phyloP scores from a whole-genome alignment of 2,329 filamentous ascomycete species.

The Xylaria hypoxylon region DNA sequence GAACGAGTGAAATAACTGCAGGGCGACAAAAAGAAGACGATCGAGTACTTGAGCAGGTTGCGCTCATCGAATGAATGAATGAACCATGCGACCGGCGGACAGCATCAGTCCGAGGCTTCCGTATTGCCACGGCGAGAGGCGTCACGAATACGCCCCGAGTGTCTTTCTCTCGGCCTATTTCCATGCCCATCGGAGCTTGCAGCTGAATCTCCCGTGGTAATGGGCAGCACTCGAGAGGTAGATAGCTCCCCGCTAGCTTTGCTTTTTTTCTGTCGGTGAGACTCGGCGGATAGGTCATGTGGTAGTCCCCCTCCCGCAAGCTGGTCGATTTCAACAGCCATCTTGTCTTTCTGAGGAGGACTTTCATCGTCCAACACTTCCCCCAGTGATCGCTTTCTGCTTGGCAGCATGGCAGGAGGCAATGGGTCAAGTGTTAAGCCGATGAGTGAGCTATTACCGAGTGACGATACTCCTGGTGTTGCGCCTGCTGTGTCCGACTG shows the following conservation, averaged over 20 bases:
- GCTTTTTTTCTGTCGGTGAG: slow-evolving; percentile 25
- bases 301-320: slow-evolving; percentile 30
- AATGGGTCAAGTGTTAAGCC: slow-evolving; percentile 41
- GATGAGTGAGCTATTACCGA: slow-evolving; percentile 32
- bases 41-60: not conserved
- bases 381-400: slow-evolving; percentile 42
- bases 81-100: not conserved
- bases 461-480: slow-evolving; percentile 21
- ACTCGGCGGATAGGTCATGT: not conserved
- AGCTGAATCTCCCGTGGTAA: not conserved
- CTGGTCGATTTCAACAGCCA: slow-evolving; percentile 48
- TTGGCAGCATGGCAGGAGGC: slow-evolving; percentile 36
- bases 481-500: slow-evolving; percentile 11
- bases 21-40: slow-evolving; percentile 5
- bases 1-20: slow-evolving; percentile 9
- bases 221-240: slow-evolving; percentile 2
- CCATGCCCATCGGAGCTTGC: not conserved
- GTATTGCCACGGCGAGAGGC: not conserved
- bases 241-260: slow-evolving; percentile 4
- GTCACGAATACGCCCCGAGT: slow-evolving; percentile 15
- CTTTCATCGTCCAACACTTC: slow-evolving; percentile 46
- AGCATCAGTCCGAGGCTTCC: not conserved
- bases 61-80: slow-evolving; percentile 7
- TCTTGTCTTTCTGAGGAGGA: slow-evolving; percentile 46
- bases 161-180: slow-evolving; percentile 6